A percentile compares a stretch with the other conserved stretches of the same genome.
Conservation (phyloP, 2,329 filamentous ascomycete genomes). For the Endothia cerciana region DNA sequence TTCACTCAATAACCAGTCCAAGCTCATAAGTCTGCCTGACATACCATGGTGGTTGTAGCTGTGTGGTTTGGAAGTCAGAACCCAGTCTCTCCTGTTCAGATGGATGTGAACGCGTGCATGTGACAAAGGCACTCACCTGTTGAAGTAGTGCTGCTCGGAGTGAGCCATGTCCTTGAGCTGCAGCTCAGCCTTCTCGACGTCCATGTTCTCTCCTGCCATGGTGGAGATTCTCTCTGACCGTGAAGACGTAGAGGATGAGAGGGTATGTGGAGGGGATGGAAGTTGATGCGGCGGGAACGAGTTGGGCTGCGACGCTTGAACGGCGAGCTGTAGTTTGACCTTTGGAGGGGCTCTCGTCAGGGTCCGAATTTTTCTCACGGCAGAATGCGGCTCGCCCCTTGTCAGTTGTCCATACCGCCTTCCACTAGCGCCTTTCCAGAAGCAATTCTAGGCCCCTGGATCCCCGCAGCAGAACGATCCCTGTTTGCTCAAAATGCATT, state of each 20-base stretch:
- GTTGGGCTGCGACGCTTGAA: slow-evolving; percentile 12
- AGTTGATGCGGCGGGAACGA: too few relatives aligned
- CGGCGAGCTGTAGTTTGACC: not conserved
- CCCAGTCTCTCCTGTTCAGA: not conserved
- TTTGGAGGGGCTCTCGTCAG: slow-evolving; percentile 13
- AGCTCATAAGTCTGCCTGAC: slow-evolving; percentile 37
- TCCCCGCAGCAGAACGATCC: not conserved
- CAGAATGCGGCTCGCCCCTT: slow-evolving; percentile 5
- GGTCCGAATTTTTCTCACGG: slow-evolving; percentile 17
- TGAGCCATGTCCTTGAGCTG: slow-evolving; percentile 78
- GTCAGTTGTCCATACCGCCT: slow-evolving; percentile 9
- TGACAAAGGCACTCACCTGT: slow-evolving; percentile 67
- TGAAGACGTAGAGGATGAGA: not conserved
- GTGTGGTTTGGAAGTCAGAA: slow-evolving; percentile 30
- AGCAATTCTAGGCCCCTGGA: slow-evolving; percentile 7
- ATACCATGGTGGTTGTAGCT: slow-evolving; percentile 98
- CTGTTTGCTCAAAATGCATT: too few relatives aligned
- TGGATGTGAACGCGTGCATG: not conserved
- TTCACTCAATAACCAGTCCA: slow-evolving; percentile 4
- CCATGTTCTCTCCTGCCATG: slow-evolving; percentile 58
- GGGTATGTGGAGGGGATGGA: not conserved
- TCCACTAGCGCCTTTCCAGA: slow-evolving; percentile 13
- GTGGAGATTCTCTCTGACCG: slow-evolving; percentile 6
- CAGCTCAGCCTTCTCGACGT: slow-evolving; percentile 63
- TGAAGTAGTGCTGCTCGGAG: slow-evolving; percentile 99